Evolutionary conservation across 768 basidiomycete genomes (phyloP), one percentile per base, ranked within the genome.

Genomic region (Suillus paluster): DNA sequence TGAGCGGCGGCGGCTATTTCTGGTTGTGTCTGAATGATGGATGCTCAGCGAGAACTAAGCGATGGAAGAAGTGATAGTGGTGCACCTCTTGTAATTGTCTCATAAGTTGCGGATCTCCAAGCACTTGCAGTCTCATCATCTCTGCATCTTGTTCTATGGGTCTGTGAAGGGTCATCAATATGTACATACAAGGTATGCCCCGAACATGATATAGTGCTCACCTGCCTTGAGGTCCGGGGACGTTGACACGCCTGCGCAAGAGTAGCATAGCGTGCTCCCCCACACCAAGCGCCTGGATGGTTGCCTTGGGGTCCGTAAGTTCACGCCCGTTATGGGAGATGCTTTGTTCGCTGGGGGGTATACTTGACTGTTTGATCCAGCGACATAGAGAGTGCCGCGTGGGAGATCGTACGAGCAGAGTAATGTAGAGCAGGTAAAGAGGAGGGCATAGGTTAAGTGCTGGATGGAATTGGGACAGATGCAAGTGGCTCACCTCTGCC

Each of bases 81-180:
- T 84, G 66, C 58, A 92, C 95, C 66, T 84, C 76, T 62, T 82
- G 85, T 21, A 99, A 70, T 71, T 92, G 85, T 15, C 78, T 73
- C 90, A 98, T 90, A 52, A 97, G 76, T 0, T 79, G 68, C 5
- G 95, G 95, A 75, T 98, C 85, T 4, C 95, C 94, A 14, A 99
- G 79, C 17, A 97, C 71, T 66, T 95, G 94, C 27, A 96, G 77
- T 17, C 97, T 84, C 88, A 95, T 93, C 85, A 89, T 91, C 75
- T 99, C 97, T 33, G 91, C 78, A 67, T 97, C 94, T 64, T 89
- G 90, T 66, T 89, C 85, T n/a, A 84, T 79, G 17, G 85, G 73
- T 68, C 93, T 94, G 66, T 53, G 15, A 36, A 9, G 41, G 7
- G 5, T 1, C n/a, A 42, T 61, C 25, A 25, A 21, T 42, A 3